Evolutionary conservation across 495 filamentous ascomycete species (phyloP), one percentile per base, ranked within the genome.

Genomic region (Clohesyomyces aquaticus): DNA sequence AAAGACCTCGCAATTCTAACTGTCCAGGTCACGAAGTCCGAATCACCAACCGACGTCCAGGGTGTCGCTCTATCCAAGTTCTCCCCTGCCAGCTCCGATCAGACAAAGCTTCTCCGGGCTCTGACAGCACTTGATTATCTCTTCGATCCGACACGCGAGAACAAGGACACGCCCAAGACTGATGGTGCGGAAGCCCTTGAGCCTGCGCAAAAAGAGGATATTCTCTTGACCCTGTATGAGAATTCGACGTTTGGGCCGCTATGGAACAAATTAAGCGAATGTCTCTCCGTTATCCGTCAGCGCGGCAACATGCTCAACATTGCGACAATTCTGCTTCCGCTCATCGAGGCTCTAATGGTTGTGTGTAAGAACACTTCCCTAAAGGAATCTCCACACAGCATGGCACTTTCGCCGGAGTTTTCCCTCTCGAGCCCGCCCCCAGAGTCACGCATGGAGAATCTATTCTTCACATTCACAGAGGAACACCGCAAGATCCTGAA

Each of bases 381-480:
- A 41, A 91, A 95, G 69, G 86, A 87, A 51, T 82, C 87, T 1
- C 71, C 78, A 43, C 64, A 82, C 16, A 77, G 81, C 59, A 85
- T 86, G 23, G 73, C 72, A 38, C 54, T 65, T 19, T 66, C 74
- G 18, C 89, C 88, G 72, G 88, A 93, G 52, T 79, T 92, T 69
- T 83, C 87, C 22, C 77, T 91, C 21, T 84, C 87, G 32, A 95
- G 87, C 67, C 85, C 90, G n/a, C 83, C 89, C 22, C 86, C 88
- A 8, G 93, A 93, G 71, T 82, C 88, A 47, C 86, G 83, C 55
- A 91, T 96, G 80, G 91, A 96, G 63, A 88, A 81, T 50, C 78
- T 99, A 42, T 99, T 99, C 85, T 99, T 98, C 83, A 91, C 85
- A 42, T 99, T 99, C 71, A 99, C 94, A 0, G 93, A 97, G 73